Percentiles rank a stretch among this genome's conserved stretches.
Conservation (phyloP, 768 basidiomycete genomes). For the Macrolepiota albuminosa region DNA sequence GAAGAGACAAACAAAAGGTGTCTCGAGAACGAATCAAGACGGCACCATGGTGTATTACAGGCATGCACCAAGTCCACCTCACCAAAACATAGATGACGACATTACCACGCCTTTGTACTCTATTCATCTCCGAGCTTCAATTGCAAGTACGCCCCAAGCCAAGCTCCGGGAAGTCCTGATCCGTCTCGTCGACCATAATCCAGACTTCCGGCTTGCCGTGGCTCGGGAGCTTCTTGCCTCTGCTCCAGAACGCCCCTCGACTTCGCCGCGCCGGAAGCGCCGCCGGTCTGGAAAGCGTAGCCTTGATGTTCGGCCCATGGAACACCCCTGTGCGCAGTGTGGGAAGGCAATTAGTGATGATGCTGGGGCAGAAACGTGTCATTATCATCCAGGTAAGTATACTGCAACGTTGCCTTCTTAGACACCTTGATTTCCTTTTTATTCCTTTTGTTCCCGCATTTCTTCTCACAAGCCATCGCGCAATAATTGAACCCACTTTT, state of each 20-base stretch:
- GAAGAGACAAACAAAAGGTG: neutral
- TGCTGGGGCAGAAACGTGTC: slow-evolving; percentile 8
- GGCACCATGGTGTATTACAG: slow-evolving; percentile 12
- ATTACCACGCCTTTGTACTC: slow-evolving; percentile 5
- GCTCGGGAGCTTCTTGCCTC: slow-evolving; percentile 28
- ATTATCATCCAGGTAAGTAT: slow-evolving; percentile 35
- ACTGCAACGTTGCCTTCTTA: neutral
- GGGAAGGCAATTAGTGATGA: slow-evolving; percentile 9
- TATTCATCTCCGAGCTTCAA: slow-evolving; percentile 26
- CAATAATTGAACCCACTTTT: neutral
- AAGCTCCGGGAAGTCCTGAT: slow-evolving; percentile 35
- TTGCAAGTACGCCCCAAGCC: slow-evolving; percentile 31
- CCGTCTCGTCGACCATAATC: slow-evolving; percentile 30
- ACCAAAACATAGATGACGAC: slow-evolving; percentile 7
- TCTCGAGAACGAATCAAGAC: neutral
- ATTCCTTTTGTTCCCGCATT: neutral
- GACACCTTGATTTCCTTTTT: neutral
- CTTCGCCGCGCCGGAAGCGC: slow-evolving; percentile 11
- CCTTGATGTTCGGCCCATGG: slow-evolving; percentile 1
- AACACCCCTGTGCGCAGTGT: slow-evolving; percentile 18
- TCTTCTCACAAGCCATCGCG: neutral
- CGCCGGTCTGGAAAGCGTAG: slow-evolving; percentile 11
- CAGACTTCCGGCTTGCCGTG: slow-evolving; percentile 33
- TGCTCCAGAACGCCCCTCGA: slow-evolving; percentile 1
- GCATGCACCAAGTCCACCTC: neutral